Evolutionary conservation across 305 asterid genomes (phyloP).

Genomic region (Coffea humblotiana): DNA sequence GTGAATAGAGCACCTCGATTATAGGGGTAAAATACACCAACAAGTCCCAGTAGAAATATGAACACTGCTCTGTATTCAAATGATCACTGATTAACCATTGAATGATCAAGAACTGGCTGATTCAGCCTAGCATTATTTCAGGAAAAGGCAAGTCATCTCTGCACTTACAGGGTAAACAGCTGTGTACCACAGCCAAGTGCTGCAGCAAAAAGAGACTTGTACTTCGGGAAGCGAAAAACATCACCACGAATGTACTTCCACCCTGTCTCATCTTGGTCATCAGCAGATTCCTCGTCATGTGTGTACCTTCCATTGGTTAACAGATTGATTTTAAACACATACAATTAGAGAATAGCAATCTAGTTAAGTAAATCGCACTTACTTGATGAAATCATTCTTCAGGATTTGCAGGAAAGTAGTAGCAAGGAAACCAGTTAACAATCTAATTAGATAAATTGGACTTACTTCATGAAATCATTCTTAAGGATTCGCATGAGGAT

Average conservation of each 20-base stretch:
- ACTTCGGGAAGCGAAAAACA: slow-evolving; percentile 73
- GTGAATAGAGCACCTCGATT: slow-evolving; percentile 83
- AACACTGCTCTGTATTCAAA: slow-evolving; percentile 44
- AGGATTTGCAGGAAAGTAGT: slow-evolving; percentile 82
- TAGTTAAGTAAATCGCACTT: slow-evolving; percentile 32
- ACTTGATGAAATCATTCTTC: slow-evolving; percentile 30
- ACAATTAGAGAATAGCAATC: neutral
- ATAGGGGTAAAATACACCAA: slow-evolving; percentile 80
- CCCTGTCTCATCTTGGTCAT: slow-evolving; percentile 83
- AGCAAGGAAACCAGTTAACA: slow-evolving; percentile 77
- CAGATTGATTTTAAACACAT: neutral
- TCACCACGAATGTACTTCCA: slow-evolving; percentile 88
- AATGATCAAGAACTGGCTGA: neutral
- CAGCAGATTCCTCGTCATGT: slow-evolving; percentile 73
- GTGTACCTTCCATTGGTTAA: slow-evolving; percentile 47
- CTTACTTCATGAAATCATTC: too few relatives aligned
- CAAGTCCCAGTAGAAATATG: slow-evolving; percentile 67
- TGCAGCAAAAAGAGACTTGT: slow-evolving; percentile 73
- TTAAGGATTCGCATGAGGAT: too few relatives aligned
- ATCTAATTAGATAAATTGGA: too few relatives aligned
- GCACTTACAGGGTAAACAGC: slow-evolving; percentile 67
- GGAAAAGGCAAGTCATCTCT: neutral
- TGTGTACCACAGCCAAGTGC: slow-evolving; percentile 81
- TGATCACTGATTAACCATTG: neutral
- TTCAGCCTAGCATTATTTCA: too few relatives aligned